Evolutionary conservation across 2,329 filamentous ascomycete genomes (phyloP).

Genomic region (Aspergillus uvarum): DNA sequence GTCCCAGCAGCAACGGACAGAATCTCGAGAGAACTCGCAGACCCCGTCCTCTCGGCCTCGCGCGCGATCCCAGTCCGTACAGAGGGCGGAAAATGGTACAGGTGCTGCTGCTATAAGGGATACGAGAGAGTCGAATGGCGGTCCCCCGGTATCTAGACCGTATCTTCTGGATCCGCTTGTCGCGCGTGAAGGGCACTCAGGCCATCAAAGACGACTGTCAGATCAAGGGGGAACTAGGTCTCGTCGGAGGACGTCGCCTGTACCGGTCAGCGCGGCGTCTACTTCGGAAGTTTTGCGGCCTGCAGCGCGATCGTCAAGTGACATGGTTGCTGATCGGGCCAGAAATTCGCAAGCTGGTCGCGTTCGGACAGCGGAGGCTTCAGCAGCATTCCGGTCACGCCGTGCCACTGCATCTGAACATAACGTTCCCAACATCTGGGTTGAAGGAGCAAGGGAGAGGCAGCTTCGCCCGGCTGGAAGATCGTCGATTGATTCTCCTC

Average conservation of each 20-base stretch:
- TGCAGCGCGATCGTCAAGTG: constrained; percentile 36
- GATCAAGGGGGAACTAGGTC: constrained; percentile 32
- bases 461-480: constrained; percentile 23
- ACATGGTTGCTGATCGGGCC: constrained; percentile 36
- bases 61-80: constrained; percentile 33
- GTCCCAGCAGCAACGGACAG: constrained; percentile 34
- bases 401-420: constrained; percentile 37
- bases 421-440: constrained; percentile 27
- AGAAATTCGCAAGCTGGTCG: constrained; percentile 28
- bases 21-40: constrained; percentile 34
- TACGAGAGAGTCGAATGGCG: constrained; percentile 22
- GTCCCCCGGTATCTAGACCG: constrained; percentile 32
- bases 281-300: constrained; percentile 38
- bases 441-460: constrained; percentile 25
- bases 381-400: constrained; percentile 25
- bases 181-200: constrained; percentile 20
- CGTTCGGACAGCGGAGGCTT: constrained; percentile 24
- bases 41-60: constrained; percentile 27
- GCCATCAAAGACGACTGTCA: constrained; percentile 38
- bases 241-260: constrained; percentile 36
- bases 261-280: constrained; percentile 32
- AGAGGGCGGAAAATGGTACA: constrained; percentile 21
- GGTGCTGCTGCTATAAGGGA: not conserved
- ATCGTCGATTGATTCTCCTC: constrained; percentile 26
- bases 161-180: constrained; percentile 35